Percentiles rank a stretch among this genome's conserved stretches.
Conservation (phyloP, 2,329 filamentous ascomycete species). For the Teratosphaeria zuluensis region DNA sequence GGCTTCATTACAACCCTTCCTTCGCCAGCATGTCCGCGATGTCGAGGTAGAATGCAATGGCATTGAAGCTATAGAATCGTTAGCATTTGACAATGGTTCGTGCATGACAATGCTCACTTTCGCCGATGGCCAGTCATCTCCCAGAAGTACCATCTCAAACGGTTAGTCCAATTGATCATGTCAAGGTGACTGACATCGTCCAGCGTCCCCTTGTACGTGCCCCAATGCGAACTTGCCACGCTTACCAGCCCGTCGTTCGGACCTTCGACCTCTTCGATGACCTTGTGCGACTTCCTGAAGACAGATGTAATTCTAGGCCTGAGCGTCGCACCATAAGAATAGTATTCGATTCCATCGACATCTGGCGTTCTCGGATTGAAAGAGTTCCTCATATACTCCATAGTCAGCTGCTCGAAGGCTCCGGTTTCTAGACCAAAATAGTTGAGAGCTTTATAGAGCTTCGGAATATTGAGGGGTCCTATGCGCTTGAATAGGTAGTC, state of each 20-base stretch:
- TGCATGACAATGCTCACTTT: slow-evolving; percentile 32
- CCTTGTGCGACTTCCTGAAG: slow-evolving; percentile 47
- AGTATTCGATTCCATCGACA: slow-evolving; percentile 46
- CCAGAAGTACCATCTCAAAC: slow-evolving; percentile 49
- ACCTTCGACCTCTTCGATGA: slow-evolving; percentile 46
- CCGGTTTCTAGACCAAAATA: slow-evolving; percentile 48
- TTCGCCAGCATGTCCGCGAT: slow-evolving; percentile 46
- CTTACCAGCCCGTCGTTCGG: slow-evolving; percentile 57
- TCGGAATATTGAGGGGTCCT: slow-evolving; percentile 42
- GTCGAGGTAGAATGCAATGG: slow-evolving; percentile 54
- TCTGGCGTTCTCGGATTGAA: slow-evolving; percentile 54
- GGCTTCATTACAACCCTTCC: slow-evolving; percentile 23
- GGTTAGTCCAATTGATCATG: slow-evolving; percentile 58
- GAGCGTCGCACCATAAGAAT: slow-evolving; percentile 52
- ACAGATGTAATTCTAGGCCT: slow-evolving; percentile 47
- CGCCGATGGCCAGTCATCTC: slow-evolving; percentile 46
- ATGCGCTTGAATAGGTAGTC: slow-evolving; percentile 52
- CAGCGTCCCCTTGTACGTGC: slow-evolving; percentile 53
- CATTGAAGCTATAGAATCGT: slow-evolving; percentile 46
- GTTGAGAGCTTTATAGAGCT: slow-evolving; percentile 44
- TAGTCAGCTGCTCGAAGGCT: slow-evolving; percentile 53
- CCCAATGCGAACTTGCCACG: slow-evolving; percentile 51
- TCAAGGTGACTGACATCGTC: slow-evolving; percentile 56
- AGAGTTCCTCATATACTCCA: slow-evolving; percentile 45
- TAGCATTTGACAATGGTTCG: slow-evolving; percentile 5